Base-by-base conservation (phyloP, 208 protist genomes). In the Acanthamoeba healyi region DNA sequence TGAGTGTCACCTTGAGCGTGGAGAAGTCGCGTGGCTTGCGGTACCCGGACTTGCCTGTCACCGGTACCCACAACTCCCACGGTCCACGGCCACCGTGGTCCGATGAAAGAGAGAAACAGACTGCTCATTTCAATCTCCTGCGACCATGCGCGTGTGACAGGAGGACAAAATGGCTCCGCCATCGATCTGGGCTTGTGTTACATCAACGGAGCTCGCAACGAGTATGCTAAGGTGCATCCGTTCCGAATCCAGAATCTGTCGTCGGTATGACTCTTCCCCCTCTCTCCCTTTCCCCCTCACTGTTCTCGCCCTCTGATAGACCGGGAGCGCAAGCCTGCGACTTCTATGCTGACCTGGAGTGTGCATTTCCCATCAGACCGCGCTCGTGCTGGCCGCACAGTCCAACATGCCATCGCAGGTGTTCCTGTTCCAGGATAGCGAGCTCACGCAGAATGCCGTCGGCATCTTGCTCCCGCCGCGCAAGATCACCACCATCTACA, bases 371-470 rank as follows among this genome's bases (percentile, higher is more conserved):
- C n/a, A n/a, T n/a, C n/a, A 90, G 82, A 90, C 26, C 7, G 38
- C 40, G 10, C 44, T 90, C 7, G 56, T 58, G 51, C 94, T 96
- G 12, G 58, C 93, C 26, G 63, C 94, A 22, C 87, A 95, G 65
- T 93, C 88, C 17, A 96, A 96, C 86, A 26, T 96, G 12, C 54
- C 88, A 12, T 79, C 90, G 40, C 95, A 96, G 38, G 89, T 95
- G 54, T 95, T 95, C 90, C 90, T 96, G 38, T 96, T 94, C 54
- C 26, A 74, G 22, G 95, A 96, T 32, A 90, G 94, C 24, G 90
- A 93, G 40, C 81, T 88, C 6, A 79, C 34, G 15, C 94, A 94
- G 17, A 26, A 92, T 9, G 95, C 86, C 0, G 79, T 82, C 29
- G 90, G 92, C 51, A 61, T 96, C n/a, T 81, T 87, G 10, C 51